A percentile compares a stretch with the other conserved stretches of the same genome.
Conservation (phyloP, 352 stramenopile genomes). For the Phytophthora crassamura region DNA sequence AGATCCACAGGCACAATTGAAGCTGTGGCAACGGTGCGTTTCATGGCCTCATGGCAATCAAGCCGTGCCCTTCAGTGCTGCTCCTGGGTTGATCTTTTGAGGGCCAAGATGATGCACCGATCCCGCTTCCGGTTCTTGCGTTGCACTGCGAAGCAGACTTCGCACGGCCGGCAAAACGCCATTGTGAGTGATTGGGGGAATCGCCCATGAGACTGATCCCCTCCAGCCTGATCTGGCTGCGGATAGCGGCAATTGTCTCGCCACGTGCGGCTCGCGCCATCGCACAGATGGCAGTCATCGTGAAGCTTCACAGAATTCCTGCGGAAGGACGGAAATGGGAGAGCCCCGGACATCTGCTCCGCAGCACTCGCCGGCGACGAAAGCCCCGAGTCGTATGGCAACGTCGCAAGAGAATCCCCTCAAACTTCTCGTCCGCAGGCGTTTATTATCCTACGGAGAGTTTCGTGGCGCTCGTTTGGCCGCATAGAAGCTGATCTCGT, state of each 20-base stretch:
- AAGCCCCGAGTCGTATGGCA: slow-evolving; percentile 3
- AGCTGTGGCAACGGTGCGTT: slow-evolving; percentile 9
- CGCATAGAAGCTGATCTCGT: slow-evolving; percentile 2
- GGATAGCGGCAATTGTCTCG: neutral
- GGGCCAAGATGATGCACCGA: slow-evolving; percentile 8
- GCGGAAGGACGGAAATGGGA: slow-evolving; percentile 27
- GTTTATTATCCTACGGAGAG: neutral
- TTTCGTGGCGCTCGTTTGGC: slow-evolving; percentile 2
- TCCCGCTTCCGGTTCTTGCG: slow-evolving; percentile 3
- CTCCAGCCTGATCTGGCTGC: neutral
- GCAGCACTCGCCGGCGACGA: slow-evolving; percentile 8
- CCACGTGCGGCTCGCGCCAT: slow-evolving; percentile 12
- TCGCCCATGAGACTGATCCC: slow-evolving; percentile 17
- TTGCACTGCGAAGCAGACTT: slow-evolving; percentile 4
- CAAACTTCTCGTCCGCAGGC: neutral
- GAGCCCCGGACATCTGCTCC: slow-evolving; percentile 30
- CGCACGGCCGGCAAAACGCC: slow-evolving; percentile 11
- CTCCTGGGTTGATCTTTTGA: neutral
- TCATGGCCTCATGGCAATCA: slow-evolving; percentile 10
- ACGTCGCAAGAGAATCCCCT: slow-evolving; percentile 11
- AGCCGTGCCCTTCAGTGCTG: neutral
- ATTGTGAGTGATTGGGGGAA: slow-evolving; percentile 17
- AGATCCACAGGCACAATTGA: slow-evolving; percentile 9
- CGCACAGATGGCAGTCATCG: slow-evolving; percentile 23
- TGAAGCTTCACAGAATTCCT: slow-evolving; percentile 32